Evolutionary conservation across 768 basidiomycete species (phyloP).

Genomic region (Lactarius pseudohatsudake): DNA sequence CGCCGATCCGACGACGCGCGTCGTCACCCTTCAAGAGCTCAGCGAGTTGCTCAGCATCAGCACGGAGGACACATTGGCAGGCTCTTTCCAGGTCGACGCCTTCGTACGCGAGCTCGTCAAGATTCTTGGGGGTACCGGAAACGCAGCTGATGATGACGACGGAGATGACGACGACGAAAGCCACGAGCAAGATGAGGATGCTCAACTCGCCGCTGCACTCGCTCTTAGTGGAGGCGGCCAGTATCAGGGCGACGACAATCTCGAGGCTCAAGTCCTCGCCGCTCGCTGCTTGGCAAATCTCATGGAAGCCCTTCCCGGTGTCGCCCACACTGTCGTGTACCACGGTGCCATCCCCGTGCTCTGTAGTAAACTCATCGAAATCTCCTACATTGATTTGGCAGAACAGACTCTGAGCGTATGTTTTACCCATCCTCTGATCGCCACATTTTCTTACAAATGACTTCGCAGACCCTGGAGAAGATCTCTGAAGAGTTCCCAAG

Average conservation of each 20-base stretch:
- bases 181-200: slow-evolving; percentile 75
- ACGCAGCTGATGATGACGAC: slow-evolving; percentile 70
- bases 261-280: slow-evolving; percentile 93
- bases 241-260: slow-evolving; percentile 79
- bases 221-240: slow-evolving; percentile 72
- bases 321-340: slow-evolving; percentile 96
- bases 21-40: slow-evolving; percentile 89
- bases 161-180: slow-evolving; percentile 61
- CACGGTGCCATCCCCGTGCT: slow-evolving; percentile 98
- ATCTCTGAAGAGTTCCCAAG: slow-evolving; percentile 97
- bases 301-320: slow-evolving; percentile 98
- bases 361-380: slow-evolving; percentile 96
- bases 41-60: slow-evolving; percentile 94
- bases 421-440: slow-evolving; percentile 28
- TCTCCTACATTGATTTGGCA: slow-evolving; percentile 96
- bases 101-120: slow-evolving; percentile 91
- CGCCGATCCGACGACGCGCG: slow-evolving; percentile 81
- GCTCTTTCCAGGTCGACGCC: slow-evolving; percentile 91
- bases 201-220: slow-evolving; percentile 82
- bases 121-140: slow-evolving; percentile 81
- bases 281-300: slow-evolving; percentile 96
- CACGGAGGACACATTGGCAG: slow-evolving; percentile 94
- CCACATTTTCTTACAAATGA: slow-evolving; percentile 26
- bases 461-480: slow-evolving; percentile 87
- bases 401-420: slow-evolving; percentile 97